Evolutionary conservation across 164 flowering plant species (phyloP), one percentile per base, ranked within the genome.

Genomic region (Piper betle): DNA sequence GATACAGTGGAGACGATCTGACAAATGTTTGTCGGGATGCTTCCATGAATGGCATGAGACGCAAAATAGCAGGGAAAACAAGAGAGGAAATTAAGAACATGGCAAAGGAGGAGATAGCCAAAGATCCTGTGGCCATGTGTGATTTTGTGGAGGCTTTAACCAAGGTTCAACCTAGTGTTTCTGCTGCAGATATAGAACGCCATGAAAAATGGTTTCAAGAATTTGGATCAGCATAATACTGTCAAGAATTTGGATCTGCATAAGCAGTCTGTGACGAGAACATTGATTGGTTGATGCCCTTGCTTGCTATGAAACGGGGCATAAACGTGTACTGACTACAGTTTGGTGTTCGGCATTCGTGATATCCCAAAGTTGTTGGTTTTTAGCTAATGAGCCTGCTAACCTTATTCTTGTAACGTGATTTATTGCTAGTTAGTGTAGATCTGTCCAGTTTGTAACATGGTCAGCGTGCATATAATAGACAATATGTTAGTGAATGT

Each of bases 1-100:
- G 99, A 18, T 91, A 94, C 72, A 94, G 99, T 81, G 99, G 99
- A 65, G 99, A 94, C 46, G 99, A 94, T 81, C 83, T 94, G 4
- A 94, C 97, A 60, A 94, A 94, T 55, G 97, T 94, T 1, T 94
- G 99, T 60, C 78, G 99, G 3, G 99, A 94, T 75, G 99, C 99
- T 61, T 94, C 99, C 56, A 68, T 94, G 68, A 94, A 94, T 72
- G 99, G 99, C 50, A 91, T 94, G 99, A 80, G 99, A 77, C 91
- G 97, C 39, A 88, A 87, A 69, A 94, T 91, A 68, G 99, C 99
- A 18, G 99, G 99, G 37, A 94, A 94, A 77, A 94, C 97, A 0
- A 81, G 99, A 10, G 99, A 94, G n/a, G 97, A 94, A 78, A 94
- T 94, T 25, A 94, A 87, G 77, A 94, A 76, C 85, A 91, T 94